Percentiles rank a stretch among this genome's conserved stretches.
These are phyloP conservation scores for Arachis hypogaea DNA, from an alignment of 306 rosid species.

Conservation along the genomic window DNA sequence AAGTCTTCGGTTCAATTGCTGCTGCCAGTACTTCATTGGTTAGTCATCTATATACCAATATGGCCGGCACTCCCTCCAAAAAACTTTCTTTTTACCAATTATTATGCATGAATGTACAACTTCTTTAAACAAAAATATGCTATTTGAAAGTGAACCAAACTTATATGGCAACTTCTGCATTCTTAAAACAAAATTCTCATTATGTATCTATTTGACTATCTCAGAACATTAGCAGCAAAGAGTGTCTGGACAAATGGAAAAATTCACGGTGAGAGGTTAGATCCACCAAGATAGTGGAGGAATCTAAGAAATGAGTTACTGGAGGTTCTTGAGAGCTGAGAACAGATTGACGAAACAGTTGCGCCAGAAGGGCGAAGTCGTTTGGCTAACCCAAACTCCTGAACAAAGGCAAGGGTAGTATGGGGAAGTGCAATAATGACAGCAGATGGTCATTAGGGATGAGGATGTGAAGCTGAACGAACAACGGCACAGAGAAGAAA, in stretches of 20 bases:
- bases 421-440: background rate
- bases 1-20: background rate
- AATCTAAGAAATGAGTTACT: background rate
- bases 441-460: background rate
- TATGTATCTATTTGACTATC: no score
- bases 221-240: background rate
- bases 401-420: background rate
- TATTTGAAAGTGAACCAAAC: background rate
- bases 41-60: no score
- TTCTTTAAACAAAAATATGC: background rate
- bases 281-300: no score
- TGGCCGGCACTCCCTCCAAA: no score
- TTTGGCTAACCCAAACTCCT: conserved; percentile 10
- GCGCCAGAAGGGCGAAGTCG: background rate
- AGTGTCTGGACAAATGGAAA: conserved; percentile 5
- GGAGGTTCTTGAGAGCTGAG: background rate
- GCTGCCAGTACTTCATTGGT: background rate
- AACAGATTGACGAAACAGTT: background rate
- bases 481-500: background rate
- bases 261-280: no score
- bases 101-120: no score
- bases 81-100: no score
- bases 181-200: no score
- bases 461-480: background rate
- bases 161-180: no score